phyloP scores from a whole-genome alignment of 352 stramenopile genomes.

The Halophytophthora polymorphica region DNA sequence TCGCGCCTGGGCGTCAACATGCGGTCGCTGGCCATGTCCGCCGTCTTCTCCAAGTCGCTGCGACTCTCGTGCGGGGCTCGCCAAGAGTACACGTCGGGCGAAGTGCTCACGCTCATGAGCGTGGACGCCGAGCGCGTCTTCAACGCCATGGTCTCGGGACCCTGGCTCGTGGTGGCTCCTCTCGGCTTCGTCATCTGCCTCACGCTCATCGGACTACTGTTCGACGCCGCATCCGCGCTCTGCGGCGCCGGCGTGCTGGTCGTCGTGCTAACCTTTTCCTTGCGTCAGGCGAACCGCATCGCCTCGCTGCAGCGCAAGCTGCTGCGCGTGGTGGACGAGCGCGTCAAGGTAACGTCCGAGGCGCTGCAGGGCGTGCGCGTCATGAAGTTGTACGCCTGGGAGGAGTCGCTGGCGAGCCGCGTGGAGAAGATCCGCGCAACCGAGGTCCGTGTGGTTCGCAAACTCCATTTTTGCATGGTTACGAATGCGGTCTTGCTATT shows the following conservation, averaged over 20 bases:
- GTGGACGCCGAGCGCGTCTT: constrained; percentile 42
- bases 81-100: constrained; percentile 33
- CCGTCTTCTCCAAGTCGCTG: constrained; percentile 55
- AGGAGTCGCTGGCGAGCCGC: constrained; percentile 30
- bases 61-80: constrained; percentile 43
- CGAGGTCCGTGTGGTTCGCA: constrained; percentile 38
- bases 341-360: constrained; percentile 92
- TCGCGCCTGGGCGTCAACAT: constrained; percentile 38
- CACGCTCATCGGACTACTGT: constrained; percentile 29
- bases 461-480: constrained; percentile 36
- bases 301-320: constrained; percentile 18
- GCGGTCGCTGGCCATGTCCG: constrained; percentile 38
- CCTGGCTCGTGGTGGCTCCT: constrained; percentile 29
- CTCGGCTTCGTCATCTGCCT: constrained; percentile 21
- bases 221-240: constrained; percentile 18
- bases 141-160: constrained; percentile 18
- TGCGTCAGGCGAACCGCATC: constrained; percentile 13
- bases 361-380: constrained; percentile 86
- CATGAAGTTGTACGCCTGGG: constrained; percentile 90
- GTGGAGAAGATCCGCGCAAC: constrained; percentile 38
- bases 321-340: constrained; percentile 49
- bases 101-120: constrained; percentile 39
- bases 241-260: constrained; percentile 9
- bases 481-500: constrained; percentile 41
- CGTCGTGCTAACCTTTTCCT: constrained; percentile 18